A percentile compares a stretch with the other conserved stretches of the same genome.
Evolutionary conservation across 148 eudicot species (phyloP).

Genomic region (Chenopodium quinoa): DNA sequence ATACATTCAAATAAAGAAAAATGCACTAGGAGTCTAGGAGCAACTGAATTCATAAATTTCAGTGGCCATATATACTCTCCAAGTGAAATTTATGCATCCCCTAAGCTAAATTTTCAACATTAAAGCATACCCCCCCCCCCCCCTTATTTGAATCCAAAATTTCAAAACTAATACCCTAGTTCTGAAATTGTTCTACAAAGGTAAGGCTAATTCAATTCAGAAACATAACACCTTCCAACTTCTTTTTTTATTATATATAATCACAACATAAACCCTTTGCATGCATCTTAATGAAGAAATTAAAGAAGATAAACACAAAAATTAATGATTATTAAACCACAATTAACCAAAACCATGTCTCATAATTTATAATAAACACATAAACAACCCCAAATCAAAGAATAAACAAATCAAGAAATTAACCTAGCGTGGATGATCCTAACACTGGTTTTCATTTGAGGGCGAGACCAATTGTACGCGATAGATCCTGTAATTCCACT

Average conservation of each 20-base stretch:
- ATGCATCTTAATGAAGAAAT: no score
- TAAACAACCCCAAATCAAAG: background rate
- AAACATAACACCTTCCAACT: background rate
- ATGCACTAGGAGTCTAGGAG: no score
- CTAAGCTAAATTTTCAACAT: background rate
- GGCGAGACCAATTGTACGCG: conserved; percentile 89
- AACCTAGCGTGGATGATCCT: conserved; percentile 82
- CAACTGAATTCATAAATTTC: no score
- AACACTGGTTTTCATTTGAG: conserved; percentile 86
- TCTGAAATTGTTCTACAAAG: background rate
- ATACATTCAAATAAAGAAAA: no score
- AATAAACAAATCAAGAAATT: background rate
- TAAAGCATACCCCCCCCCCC: background rate
- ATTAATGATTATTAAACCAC: background rate
- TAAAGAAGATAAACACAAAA: background rate
- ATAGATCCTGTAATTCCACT: conserved; percentile 69
- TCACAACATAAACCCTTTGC: no score
- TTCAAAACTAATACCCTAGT: background rate
- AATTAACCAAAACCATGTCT: background rate
- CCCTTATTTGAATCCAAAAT: background rate
- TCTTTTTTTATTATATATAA: no score
- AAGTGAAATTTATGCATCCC: background rate
- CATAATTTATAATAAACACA: no score
- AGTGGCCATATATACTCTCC: no score
- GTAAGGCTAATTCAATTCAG: background rate